phyloP scores from a whole-genome alignment of 306 rosid genomes.

The Cucumis hystrix region DNA sequence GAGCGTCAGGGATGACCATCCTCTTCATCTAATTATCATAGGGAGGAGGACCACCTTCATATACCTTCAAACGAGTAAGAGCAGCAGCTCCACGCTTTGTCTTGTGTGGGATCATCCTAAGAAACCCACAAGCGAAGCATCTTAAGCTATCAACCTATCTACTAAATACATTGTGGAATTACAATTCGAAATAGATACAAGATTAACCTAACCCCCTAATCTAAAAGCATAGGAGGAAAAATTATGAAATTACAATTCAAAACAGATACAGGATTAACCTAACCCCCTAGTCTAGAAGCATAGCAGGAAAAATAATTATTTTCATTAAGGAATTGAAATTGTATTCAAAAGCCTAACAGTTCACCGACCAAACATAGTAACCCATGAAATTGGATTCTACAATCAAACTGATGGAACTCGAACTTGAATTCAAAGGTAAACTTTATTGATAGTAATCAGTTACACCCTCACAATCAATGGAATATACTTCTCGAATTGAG shows the following conservation, averaged over 20 bases:
- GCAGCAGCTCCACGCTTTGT: conserved; percentile 58
- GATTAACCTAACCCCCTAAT: background rate
- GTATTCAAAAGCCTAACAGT: background rate
- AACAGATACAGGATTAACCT: too few relatives aligned
- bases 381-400: background rate
- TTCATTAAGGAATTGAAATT: background rate
- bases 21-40: conserved; percentile 50
- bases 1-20: conserved; percentile 56
- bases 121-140: background rate
- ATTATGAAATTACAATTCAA: too few relatives aligned
- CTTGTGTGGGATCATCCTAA: conserved; percentile 54
- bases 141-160: background rate
- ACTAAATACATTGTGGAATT: background rate
- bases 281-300: background rate
- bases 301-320: background rate
- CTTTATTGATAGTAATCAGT: too few relatives aligned
- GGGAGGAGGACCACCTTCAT: conserved; percentile 49
- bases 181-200: background rate
- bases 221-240: too few relatives aligned
- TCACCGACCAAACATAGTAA: background rate
- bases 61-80: conserved; percentile 44
- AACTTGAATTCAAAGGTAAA: too few relatives aligned
- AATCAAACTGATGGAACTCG: too few relatives aligned
- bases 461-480: too few relatives aligned
- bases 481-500: too few relatives aligned